Evolutionary conservation across 345 rosid genomes (phyloP).

Genomic region (Rubroshorea leprosula): DNA sequence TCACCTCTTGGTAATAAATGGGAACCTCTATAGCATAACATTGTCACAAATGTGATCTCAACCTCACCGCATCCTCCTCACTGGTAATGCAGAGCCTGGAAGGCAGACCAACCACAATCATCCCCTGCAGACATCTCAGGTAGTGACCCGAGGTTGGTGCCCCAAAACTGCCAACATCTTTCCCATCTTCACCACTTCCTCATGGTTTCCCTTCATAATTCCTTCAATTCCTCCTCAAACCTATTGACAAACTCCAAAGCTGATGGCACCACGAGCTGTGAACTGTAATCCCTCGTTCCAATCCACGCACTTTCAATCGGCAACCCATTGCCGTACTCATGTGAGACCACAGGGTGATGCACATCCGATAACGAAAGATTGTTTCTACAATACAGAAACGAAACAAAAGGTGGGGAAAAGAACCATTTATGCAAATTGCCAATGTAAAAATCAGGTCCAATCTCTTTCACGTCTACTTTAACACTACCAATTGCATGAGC

Average conservation of each 20-base stretch:
- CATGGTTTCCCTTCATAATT: constrained; percentile 62
- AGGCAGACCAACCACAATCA: constrained; percentile 77
- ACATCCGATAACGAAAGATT: constrained; percentile 25
- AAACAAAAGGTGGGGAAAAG: constrained; percentile 68
- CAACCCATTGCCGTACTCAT: constrained; percentile 69
- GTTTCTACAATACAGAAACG: constrained; percentile 55
- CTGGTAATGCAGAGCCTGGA: constrained; percentile 37
- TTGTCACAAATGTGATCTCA: constrained; percentile 59
- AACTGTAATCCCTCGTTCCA: constrained; percentile 72
- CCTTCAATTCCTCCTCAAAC: constrained; percentile 56
- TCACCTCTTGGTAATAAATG: constrained; percentile 39
- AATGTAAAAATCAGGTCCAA: constrained; percentile 78
- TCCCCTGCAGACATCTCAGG: constrained; percentile 63
- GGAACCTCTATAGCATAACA: constrained; percentile 61
- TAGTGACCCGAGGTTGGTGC: constrained; percentile 60
- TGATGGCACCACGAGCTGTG: constrained; percentile 65
- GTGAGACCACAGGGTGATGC: constrained; percentile 78
- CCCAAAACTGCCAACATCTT: constrained; percentile 61
- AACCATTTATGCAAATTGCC: constrained; percentile 78
- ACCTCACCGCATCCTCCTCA: constrained; percentile 48
- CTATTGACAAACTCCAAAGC: constrained; percentile 57
- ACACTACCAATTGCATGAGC: constrained; percentile 76
- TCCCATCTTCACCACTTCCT: constrained; percentile 62
- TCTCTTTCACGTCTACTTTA: constrained; percentile 61
- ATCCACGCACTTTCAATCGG: constrained; percentile 70